Conservation (phyloP, 2,329 filamentous ascomycete species). For the Hypoxylon sp. region DNA sequence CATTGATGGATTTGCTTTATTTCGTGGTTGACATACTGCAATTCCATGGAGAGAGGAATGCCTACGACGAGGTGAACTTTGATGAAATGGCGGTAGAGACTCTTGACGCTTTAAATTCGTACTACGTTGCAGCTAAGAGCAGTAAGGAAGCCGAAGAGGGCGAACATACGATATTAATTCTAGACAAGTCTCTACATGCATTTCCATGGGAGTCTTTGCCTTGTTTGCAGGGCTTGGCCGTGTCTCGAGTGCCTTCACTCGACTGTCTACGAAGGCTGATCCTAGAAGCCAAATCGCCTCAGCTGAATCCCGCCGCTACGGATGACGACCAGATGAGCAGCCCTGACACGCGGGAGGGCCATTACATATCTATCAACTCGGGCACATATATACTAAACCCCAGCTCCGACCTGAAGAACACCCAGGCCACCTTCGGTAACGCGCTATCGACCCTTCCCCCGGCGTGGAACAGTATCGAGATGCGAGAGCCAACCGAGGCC, state of each 20-base stretch:
- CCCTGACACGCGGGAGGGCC: conserved; percentile 58
- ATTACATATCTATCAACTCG: conserved; percentile 66
- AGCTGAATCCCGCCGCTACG: conserved; percentile 40
- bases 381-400: conserved; percentile 92
- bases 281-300: conserved; percentile 60
- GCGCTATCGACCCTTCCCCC: conserved; percentile 74
- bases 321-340: conserved; percentile 15
- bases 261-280: conserved; percentile 84
- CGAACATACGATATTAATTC: conserved; percentile 84
- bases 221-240: conserved; percentile 81
- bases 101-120: conserved; percentile 83
- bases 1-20: conserved; percentile 91
- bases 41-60: conserved; percentile 95
- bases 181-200: conserved; percentile 90
- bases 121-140: conserved; percentile 69
- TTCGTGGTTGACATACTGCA: conserved; percentile 97
- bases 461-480: conserved; percentile 78
- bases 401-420: conserved; percentile 83
- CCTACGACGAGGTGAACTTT: conserved; percentile 98
- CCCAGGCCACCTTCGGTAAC: conserved; percentile 79
- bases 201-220: conserved; percentile 98
- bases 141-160: conserved; percentile 59
- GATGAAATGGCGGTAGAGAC: conserved; percentile 91
- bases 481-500: conserved; percentile 77
- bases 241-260: conserved; percentile 90